Percentiles rank a stretch among this genome's conserved stretches.
Conservation (phyloP, 306 rosid species). For the Malus domestica region ASM211411v1 NC_041791.1:29777001-29777500, state of each 20-base stretch:
- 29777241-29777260: no score
- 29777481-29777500: not conserved
- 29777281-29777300: not conserved
- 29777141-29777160: no score
- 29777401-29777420: not conserved
- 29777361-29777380: not conserved
- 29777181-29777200: no score
- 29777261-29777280: not conserved
- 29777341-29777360: not conserved
- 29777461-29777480: not conserved
- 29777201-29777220: no score
- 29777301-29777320: not conserved
- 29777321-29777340: not conserved
- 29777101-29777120: not conserved
- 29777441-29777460: not conserved
- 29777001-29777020: no score
- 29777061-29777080: not conserved
- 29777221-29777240: no score
- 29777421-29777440: not conserved
- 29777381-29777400: not conserved
- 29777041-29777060: no score
- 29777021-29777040: no score
- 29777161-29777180: no score
- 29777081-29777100: no score
- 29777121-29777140: no score